phyloP scores from a whole-genome alignment of 2,329 filamentous ascomycete species.

The Myriosclerotinia scirpicola region DNA sequence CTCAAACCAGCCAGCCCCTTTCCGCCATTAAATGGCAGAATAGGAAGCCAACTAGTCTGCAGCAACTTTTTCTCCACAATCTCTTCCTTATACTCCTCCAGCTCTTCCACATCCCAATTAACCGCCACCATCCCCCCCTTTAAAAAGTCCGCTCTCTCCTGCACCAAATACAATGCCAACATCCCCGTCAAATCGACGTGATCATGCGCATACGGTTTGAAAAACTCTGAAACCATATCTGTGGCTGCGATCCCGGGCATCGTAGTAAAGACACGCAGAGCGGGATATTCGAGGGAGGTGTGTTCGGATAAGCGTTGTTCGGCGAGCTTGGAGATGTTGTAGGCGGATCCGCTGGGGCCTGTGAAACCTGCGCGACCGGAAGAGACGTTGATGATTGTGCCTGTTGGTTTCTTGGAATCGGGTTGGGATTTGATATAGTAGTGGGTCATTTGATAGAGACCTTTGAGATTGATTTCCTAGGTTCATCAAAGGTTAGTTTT shows the following conservation, averaged over 20 bases:
- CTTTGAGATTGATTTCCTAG: constrained; percentile 19
- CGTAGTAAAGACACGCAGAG: constrained; percentile 47
- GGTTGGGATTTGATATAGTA: constrained; percentile 3
- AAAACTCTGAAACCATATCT: constrained; percentile 41
- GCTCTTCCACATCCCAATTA: constrained; percentile 44
- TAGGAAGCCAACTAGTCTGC: constrained; percentile 23
- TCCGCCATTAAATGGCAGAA: not conserved
- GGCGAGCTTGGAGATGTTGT: constrained; percentile 9
- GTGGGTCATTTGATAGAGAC: constrained; percentile 18
- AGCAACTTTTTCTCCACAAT: constrained; percentile 37
- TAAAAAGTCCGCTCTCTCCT: constrained; percentile 41
- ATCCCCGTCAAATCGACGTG: constrained; percentile 40
- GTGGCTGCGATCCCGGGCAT: constrained; percentile 51
- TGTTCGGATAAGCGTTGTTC: constrained; percentile 10
- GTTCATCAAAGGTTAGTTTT: not conserved
- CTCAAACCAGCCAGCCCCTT: not conserved
- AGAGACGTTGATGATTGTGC: constrained; percentile 8
- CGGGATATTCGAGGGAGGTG: constrained; percentile 44
- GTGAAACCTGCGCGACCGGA: not conserved
- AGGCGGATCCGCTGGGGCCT: not conserved
- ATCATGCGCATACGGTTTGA: constrained; percentile 42
- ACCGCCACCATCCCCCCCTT: constrained; percentile 34
- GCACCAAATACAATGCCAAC: constrained; percentile 39
- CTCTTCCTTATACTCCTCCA: constrained; percentile 37
- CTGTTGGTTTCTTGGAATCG: not conserved